These are phyloP conservation scores for Chaetomium fimeti DNA, from an alignment of 495 filamentous ascomycete species.

Conservation along the genomic window DNA sequence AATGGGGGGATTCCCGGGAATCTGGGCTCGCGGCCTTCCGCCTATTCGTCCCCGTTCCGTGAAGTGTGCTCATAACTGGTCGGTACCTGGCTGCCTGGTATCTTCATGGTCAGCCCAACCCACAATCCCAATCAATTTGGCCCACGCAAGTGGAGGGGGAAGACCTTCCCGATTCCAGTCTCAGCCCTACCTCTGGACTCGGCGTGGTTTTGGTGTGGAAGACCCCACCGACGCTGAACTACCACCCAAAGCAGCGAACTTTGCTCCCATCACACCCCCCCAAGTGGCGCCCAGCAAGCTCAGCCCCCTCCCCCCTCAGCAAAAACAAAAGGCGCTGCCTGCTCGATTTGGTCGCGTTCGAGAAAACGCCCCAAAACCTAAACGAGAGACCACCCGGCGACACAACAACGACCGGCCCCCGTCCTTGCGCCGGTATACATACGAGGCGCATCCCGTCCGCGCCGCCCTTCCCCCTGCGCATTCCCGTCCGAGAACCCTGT, in stretches of 20 bases:
- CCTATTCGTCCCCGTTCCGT: neutral
- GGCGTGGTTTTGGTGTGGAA: slow-evolving; percentile 1
- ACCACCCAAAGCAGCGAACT: neutral
- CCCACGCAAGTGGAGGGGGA: neutral
- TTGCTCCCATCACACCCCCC: slow-evolving; percentile 6
- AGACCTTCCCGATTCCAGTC: neutral
- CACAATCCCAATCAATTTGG: neutral
- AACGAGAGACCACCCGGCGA: neutral
- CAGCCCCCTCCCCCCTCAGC: slow-evolving; percentile 12
- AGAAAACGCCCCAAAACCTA: neutral
- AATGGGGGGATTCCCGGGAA: neutral
- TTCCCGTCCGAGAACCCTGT: neutral
- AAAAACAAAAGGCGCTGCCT: slow-evolving; percentile 25
- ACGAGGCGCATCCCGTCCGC: neutral
- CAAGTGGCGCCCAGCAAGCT: slow-evolving; percentile 12
- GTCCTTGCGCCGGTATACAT: neutral
- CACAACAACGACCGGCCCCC: slow-evolving; percentile 1
- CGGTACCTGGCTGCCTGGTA: neutral
- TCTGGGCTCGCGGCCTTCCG: neutral
- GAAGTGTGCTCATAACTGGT: neutral
- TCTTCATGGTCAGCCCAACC: neutral
- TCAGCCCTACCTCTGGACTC: slow-evolving; percentile 18
- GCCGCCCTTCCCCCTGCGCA: neutral
- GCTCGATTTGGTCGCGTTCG: slow-evolving; percentile 15
- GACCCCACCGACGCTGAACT: slow-evolving; percentile 2